Evolutionary conservation across 495 filamentous ascomycete genomes (phyloP).

Genomic region (Daldinia childiae): DNA sequence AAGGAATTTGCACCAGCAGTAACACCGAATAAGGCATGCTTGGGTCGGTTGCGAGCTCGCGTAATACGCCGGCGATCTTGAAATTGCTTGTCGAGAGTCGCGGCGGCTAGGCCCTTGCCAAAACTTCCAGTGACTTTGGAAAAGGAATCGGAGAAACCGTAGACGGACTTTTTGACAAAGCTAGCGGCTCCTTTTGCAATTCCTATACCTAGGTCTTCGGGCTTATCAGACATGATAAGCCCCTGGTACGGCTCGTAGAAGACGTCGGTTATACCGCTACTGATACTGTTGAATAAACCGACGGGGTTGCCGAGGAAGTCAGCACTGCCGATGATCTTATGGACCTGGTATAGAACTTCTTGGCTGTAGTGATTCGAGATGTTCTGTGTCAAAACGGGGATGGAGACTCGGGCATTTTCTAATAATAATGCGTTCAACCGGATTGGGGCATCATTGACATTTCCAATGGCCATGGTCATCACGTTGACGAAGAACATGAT

Average conservation of each 20-base stretch:
- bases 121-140: constrained; percentile 97
- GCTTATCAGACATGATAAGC: constrained; percentile 92
- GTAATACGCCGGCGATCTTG: constrained; percentile 96
- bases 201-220: constrained; percentile 91
- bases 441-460: constrained; percentile 96
- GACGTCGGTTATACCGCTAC: constrained; percentile 94
- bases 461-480: constrained; percentile 98
- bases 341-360: constrained; percentile 92
- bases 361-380: constrained; percentile 94
- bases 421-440: constrained; percentile 92
- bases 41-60: constrained; percentile 89
- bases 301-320: constrained; percentile 99
- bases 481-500: constrained; percentile 98
- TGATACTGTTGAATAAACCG: constrained; percentile 97
- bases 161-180: constrained; percentile 98
- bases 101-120: constrained; percentile 92
- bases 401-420: constrained; percentile 92
- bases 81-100: constrained; percentile 97
- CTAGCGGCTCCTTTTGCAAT: constrained; percentile 96
- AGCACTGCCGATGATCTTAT: constrained; percentile 94
- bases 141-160: constrained; percentile 94
- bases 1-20: constrained; percentile 96
- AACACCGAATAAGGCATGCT: constrained; percentile 96
- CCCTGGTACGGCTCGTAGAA: constrained; percentile 99
- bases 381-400: constrained; percentile 81